Percentiles rank a stretch among this genome's conserved stretches.
These are phyloP conservation scores for Zangia roseola DNA, from an alignment of 768 basidiomycete species.

Conservation along the genomic window DNA sequence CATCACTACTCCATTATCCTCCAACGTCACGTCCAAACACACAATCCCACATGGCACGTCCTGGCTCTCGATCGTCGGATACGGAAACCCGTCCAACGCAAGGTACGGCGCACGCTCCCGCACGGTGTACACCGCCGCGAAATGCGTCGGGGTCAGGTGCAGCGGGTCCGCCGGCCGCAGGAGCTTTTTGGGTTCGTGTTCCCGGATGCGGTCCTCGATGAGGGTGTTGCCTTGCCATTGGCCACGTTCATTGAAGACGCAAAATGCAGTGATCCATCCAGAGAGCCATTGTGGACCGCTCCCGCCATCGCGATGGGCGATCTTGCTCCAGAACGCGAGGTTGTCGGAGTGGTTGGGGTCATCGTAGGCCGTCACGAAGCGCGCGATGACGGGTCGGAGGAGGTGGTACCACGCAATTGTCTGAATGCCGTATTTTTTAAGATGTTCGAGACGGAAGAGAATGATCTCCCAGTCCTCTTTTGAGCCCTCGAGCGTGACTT, in stretches of 20 bases:
- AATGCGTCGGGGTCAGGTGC: slow-evolving; percentile 23
- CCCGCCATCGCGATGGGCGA: slow-evolving; percentile 26
- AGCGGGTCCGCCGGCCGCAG: slow-evolving; percentile 29
- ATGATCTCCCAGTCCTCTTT: slow-evolving; percentile 40
- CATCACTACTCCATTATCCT: slow-evolving; percentile 24
- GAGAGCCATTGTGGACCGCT: slow-evolving; percentile 32
- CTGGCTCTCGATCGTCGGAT: slow-evolving; percentile 27
- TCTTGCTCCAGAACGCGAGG: slow-evolving; percentile 39
- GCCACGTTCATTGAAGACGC: slow-evolving; percentile 31
- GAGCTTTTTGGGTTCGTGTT: slow-evolving; percentile 32
- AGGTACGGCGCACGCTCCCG: slow-evolving; percentile 22
- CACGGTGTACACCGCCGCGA: slow-evolving; percentile 26
- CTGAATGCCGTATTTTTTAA: slow-evolving; percentile 37
- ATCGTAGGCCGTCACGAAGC: slow-evolving; percentile 39
- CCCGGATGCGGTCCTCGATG: slow-evolving; percentile 28
- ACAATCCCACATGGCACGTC: slow-evolving; percentile 31
- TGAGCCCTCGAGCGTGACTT: slow-evolving; percentile 43
- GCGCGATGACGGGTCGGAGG: slow-evolving; percentile 38
- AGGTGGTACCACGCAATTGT: slow-evolving; percentile 40
- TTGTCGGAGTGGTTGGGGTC: slow-evolving; percentile 28
- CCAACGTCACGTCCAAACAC: slow-evolving; percentile 28
- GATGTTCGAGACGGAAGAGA: slow-evolving; percentile 36
- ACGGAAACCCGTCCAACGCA: slow-evolving; percentile 28
- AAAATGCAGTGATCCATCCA: slow-evolving; percentile 42
- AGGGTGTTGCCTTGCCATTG: slow-evolving; percentile 32